A percentile compares a stretch with the other conserved stretches of the same genome.
Evolutionary conservation across 2,329 filamentous ascomycete genomes (phyloP).

Genomic region (Penicillium sp.): DNA sequence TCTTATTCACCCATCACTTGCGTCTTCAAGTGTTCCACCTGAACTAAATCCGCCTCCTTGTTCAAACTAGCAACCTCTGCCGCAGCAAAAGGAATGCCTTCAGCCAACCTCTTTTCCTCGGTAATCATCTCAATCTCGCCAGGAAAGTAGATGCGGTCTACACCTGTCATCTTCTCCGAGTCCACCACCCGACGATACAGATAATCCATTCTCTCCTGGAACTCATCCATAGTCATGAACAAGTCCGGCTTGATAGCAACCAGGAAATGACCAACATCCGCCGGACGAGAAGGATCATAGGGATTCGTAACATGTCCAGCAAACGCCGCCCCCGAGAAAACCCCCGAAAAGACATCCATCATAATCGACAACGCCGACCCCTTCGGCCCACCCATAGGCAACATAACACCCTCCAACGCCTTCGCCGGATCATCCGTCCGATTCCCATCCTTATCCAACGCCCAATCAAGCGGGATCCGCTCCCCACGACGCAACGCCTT

Average conservation of each 20-base stretch:
- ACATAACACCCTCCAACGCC: conserved; percentile 71
- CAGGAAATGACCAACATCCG: conserved; percentile 69
- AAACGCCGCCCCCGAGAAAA: conserved; percentile 69
- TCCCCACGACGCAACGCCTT: conserved; percentile 41
- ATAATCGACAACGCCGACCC: conserved; percentile 71
- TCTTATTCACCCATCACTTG: background rate
- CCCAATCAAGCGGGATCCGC: conserved; percentile 56
- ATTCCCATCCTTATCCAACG: conserved; percentile 63
- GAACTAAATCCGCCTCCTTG: conserved; percentile 17
- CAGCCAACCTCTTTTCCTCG: conserved; percentile 34
- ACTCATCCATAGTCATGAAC: conserved; percentile 65
- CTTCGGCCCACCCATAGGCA: conserved; percentile 80
- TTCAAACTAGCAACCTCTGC: conserved; percentile 20
- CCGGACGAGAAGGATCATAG: conserved; percentile 63
- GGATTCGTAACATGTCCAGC: conserved; percentile 70
- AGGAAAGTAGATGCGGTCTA: conserved; percentile 54
- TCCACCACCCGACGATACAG: conserved; percentile 51
- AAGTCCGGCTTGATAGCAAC: conserved; percentile 67
- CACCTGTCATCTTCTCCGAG: conserved; percentile 49
- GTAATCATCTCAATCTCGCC: conserved; percentile 53
- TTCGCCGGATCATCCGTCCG: conserved; percentile 65
- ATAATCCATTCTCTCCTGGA: conserved; percentile 56
- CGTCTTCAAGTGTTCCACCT: conserved; percentile 14
- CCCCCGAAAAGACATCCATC: conserved; percentile 84
- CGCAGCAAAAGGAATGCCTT: conserved; percentile 21